Base-by-base conservation (phyloP, 2,329 filamentous ascomycete genomes). In the Talaromyces islandicus region DNA sequence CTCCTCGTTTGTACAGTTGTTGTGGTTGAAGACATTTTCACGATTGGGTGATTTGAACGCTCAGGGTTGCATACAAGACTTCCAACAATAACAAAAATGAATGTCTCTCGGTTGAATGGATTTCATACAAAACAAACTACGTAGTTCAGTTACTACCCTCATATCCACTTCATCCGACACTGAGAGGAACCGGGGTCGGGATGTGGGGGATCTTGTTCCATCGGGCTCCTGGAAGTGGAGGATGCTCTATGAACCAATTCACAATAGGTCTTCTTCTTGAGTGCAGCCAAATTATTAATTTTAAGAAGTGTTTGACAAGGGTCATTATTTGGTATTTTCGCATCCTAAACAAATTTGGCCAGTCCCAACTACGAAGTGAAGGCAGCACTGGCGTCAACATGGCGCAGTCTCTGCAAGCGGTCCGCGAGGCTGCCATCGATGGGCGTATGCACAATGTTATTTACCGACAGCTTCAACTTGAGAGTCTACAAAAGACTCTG, bases 351-450 rank as follows among this genome's bases (percentile, higher is more conserved):
- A 7, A 1, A 7, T 38, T n/a, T 38, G 5, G 6, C 14, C 7
- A 14, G n/a, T n/a, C 7, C 17, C 7, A 30, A 30, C 9, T 10
- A 30, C 29, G 3, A 30, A 41, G 54, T 19, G 32, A 46, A 27
- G 5, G 32, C 12, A 14, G 14, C 5, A 35, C 9, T 5, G 12
- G 32, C 32, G 41, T 21, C 12, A 58, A 14, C 19, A 61, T 61
- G 59, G 32, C 59, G 7, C 54, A 55, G 5, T 12, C 56, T 32
- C 50, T 61, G 5, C 54, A 58, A 43, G 10, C 55, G 9, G 41
- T 61, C 25, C 59, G 59, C 19, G 59, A 61, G 54, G 59, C 59
- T 2, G 59, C 41, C 7, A 58, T 61, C 27, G 59, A 61, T 57
- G 56, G 61, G 12, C 58, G 59, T 35, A 27, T 38, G 41, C 54